Evolutionary conservation across 768 basidiomycete species (phyloP).

Genomic region (Leccinellum albellum): DNA sequence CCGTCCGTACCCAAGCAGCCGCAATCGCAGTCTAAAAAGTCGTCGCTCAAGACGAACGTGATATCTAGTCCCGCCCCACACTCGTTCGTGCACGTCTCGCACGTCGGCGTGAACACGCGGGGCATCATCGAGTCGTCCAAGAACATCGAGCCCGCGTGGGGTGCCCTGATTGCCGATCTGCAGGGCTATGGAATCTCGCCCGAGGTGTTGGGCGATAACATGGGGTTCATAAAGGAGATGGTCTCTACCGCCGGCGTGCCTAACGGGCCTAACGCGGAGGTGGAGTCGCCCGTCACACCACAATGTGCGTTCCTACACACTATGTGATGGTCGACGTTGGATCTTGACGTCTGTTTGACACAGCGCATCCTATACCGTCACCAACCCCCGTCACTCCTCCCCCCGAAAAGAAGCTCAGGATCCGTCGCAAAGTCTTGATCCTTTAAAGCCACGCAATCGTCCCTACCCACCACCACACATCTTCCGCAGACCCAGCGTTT

Average conservation of each 20-base stretch:
- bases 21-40: constrained; percentile 26
- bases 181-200: constrained; percentile 37
- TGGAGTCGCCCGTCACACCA: not conserved
- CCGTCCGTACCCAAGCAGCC: not conserved
- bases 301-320: constrained; percentile 9
- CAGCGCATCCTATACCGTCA: constrained; percentile 8
- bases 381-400: constrained; percentile 10
- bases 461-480: not conserved
- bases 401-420: constrained; percentile 29
- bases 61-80: constrained; percentile 57
- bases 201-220: constrained; percentile 29
- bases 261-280: not conserved
- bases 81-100: constrained; percentile 64
- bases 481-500: not conserved
- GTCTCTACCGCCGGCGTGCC: constrained; percentile 15
- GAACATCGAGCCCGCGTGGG: constrained; percentile 54
- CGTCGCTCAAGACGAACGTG: constrained; percentile 31
- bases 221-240: constrained; percentile 34
- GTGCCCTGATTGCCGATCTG: constrained; percentile 40
- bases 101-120: constrained; percentile 53
- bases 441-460: constrained; percentile 13
- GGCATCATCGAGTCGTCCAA: constrained; percentile 52
- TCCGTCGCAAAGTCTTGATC: constrained; percentile 30
- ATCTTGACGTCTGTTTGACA: not conserved
- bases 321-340: not conserved